Conservation (phyloP, 768 basidiomycete genomes). For the Mycena metata region DNA sequence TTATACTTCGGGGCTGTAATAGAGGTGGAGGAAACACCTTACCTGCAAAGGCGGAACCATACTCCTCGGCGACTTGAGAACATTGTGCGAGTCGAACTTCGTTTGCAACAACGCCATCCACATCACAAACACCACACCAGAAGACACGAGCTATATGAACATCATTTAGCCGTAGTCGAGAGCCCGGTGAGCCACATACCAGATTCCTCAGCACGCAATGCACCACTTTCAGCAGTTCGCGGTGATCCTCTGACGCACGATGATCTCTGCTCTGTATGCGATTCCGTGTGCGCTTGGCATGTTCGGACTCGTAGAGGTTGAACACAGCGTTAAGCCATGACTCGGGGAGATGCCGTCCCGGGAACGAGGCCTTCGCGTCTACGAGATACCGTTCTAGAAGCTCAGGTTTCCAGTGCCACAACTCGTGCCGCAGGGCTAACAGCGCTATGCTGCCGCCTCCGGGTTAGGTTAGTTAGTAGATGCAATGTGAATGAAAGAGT, state of each 20-base stretch:
- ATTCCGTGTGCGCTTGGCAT: slow-evolving; percentile 23
- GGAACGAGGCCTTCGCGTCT: slow-evolving; percentile 4
- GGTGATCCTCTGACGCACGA: slow-evolving; percentile 21
- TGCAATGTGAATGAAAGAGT: not conserved
- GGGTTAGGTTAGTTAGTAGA: too few relatives aligned
- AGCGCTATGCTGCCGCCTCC: slow-evolving; percentile 27
- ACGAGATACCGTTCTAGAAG: slow-evolving; percentile 14
- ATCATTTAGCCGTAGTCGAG: not conserved
- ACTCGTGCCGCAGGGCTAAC: slow-evolving; percentile 17
- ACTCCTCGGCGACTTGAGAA: slow-evolving; percentile 14
- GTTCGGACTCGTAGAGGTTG: slow-evolving; percentile 22
- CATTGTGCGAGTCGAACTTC: slow-evolving; percentile 25
- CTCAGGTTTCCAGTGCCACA: slow-evolving; percentile 28
- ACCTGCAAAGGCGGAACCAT: slow-evolving; percentile 25
- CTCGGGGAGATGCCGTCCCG: slow-evolving; percentile 16
- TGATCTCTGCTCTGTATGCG: slow-evolving; percentile 23
- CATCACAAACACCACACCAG: slow-evolving; percentile 15
- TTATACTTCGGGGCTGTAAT: not conserved
- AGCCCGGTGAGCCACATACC: not conserved
- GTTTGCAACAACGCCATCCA: slow-evolving; percentile 27
- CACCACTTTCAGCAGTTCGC: slow-evolving; percentile 19
- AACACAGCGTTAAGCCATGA: slow-evolving; percentile 22
- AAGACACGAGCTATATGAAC: slow-evolving; percentile 13
- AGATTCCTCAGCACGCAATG: slow-evolving; percentile 13
- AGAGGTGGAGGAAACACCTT: not conserved